Conservation (phyloP, 257 asterid genomes). For the Linaria vulgaris region DNA sequence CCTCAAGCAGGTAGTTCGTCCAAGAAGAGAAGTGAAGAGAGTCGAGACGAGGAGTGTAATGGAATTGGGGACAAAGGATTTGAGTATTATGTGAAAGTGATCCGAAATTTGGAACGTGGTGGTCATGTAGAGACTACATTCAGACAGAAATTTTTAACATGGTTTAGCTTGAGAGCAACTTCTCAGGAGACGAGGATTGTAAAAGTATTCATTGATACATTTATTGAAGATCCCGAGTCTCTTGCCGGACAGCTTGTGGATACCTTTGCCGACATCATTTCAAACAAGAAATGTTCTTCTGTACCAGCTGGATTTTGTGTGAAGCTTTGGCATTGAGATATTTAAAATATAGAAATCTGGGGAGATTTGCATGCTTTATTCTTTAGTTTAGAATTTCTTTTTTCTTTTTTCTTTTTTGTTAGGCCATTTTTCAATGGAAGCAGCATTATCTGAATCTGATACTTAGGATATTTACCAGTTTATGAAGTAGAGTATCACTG, state of each 20-base stretch:
- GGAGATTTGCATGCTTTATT: slow-evolving; percentile 20
- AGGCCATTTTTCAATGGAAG: slow-evolving; percentile 8
- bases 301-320: slow-evolving; percentile 60
- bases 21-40: slow-evolving; percentile 60
- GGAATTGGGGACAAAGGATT: slow-evolving; percentile 54
- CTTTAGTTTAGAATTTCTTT: slow-evolving; percentile 19
- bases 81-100: slow-evolving; percentile 71
- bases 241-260: slow-evolving; percentile 75
- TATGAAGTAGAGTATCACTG: slow-evolving; percentile 13
- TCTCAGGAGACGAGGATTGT: slow-evolving; percentile 61
- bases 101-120: slow-evolving; percentile 68
- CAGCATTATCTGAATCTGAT: slow-evolving; percentile 13
- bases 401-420: not conserved
- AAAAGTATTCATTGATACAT: slow-evolving; percentile 63
- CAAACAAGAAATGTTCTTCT: slow-evolving; percentile 40
- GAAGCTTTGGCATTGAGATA: slow-evolving; percentile 74
- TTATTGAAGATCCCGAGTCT: slow-evolving; percentile 59
- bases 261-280: slow-evolving; percentile 56
- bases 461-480: not conserved
- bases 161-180: slow-evolving; percentile 79
- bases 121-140: slow-evolving; percentile 60
- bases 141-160: slow-evolving; percentile 74
- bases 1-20: slow-evolving; percentile 71
- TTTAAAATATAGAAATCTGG: not conserved
- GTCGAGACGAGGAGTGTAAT: slow-evolving; percentile 40